Percentiles rank a stretch among this genome's conserved stretches.
These are phyloP conservation scores for Eimeria praecox DNA, from an alignment of 169 alveolate species.

Conservation along the genomic window DNA sequence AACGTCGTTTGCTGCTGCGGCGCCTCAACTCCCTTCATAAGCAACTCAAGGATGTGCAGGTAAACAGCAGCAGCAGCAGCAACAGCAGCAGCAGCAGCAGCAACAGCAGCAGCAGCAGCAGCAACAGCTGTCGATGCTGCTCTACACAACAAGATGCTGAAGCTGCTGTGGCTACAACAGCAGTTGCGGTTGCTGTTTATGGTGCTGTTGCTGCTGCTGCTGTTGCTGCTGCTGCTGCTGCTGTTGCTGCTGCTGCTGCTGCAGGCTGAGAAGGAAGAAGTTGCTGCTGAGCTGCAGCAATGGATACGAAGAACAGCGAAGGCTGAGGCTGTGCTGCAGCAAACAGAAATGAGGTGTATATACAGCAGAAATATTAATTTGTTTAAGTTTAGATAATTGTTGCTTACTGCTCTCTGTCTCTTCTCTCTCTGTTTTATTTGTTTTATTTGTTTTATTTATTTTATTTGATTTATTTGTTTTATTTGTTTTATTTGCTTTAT, in stretches of 20 bases:
- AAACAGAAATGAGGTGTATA: neutral
- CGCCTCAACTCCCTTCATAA: slow-evolving; percentile 5
- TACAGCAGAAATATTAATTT: too few relatives aligned
- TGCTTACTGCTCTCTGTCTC: neutral
- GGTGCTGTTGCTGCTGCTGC: neutral
- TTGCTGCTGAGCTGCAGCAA: slow-evolving; percentile 65
- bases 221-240: neutral
- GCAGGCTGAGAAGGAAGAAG: slow-evolving; percentile 66
- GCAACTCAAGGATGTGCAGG: slow-evolving; percentile 21
- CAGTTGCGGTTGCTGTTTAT: too few relatives aligned
- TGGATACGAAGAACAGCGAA: neutral
- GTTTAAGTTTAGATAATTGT: too few relatives aligned
- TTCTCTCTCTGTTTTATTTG: neutral
- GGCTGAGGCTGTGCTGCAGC: slow-evolving; percentile 46
- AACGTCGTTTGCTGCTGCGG: slow-evolving; percentile 38
- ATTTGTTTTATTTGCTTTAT: neutral
- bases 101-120: slow-evolving; percentile 1
- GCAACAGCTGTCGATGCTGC: neutral
- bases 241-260: slow-evolving; percentile 59
- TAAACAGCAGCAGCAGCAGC: too few relatives aligned
- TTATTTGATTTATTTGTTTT: too few relatives aligned
- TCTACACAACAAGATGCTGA: neutral
- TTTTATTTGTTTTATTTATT: too few relatives aligned
- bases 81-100: slow-evolving; percentile 31
- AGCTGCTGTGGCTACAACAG: neutral